Evolutionary conservation across 1,284 basidiomycete genomes (phyloP), one percentile per base, ranked within the genome.

Genomic region (Trichosporon sp.): DNA sequence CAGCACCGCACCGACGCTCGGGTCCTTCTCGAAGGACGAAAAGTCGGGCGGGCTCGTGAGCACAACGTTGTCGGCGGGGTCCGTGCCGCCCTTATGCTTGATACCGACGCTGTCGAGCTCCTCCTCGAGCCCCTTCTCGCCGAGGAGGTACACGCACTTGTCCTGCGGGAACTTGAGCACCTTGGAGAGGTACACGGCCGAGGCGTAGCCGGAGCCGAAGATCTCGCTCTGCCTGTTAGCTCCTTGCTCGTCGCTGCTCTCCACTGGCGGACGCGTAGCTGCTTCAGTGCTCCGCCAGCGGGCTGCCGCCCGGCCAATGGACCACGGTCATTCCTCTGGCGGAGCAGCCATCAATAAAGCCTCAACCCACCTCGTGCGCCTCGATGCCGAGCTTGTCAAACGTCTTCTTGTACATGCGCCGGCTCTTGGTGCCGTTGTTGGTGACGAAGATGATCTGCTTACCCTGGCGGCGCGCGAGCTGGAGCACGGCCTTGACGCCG

Each of bases 361-460:
- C 4, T 3, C 32, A 65, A 86, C 89, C 79, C 81, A 96, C 95
- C 77, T 92, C 90, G 76, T 91, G 86, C 15, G 90, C 92, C 79
- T 95, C 87, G 62, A 98, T 88, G 35, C 93, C 94, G 68, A 98
- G 87, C 75, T 89, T 86, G 80, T 96, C 91, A 79, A 99, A 98
- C 81, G 95, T 97, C 65, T 87, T 86, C 85, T 93, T 93, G 86
- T 95, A 95, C 77, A 86, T 90, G 80, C 85, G 88, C 65, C 96
- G 86, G 12, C 93, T 95, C 84, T 96, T 95, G 63, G 91, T 94
- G n/a, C 96, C 96, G 80, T 98, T 99, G 85, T 98, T 98, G 32
- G 95, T 98, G 44, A 98, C 95, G 80, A 98, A 99, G 47, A 98
- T 85, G 65, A 99, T 85, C 70, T 88, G 88, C 86, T 98, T 99